Conservation (phyloP, 148 eudicot genomes). For the Pharnaceum exiguum region DNA sequence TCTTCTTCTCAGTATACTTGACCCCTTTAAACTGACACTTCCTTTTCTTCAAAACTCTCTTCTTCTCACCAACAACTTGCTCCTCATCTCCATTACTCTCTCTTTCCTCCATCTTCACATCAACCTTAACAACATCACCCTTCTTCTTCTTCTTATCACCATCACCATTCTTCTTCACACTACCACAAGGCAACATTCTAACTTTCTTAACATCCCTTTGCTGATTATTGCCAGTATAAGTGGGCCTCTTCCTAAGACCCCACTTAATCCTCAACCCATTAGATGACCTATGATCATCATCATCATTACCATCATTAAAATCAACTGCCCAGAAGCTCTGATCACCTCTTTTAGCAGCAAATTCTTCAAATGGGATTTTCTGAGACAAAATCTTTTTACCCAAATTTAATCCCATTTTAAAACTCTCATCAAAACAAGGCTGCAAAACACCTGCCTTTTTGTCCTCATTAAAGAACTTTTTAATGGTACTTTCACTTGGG, state of each 20-base stretch:
- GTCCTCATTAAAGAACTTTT: slow-evolving; percentile 31
- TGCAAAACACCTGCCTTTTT: slow-evolving; percentile 29
- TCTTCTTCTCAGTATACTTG: slow-evolving; percentile 25
- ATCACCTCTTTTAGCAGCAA: slow-evolving; percentile 37
- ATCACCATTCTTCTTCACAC: slow-evolving; percentile 15
- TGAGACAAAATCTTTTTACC: slow-evolving; percentile 46
- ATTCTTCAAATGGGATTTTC: slow-evolving; percentile 48
- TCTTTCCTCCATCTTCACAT: slow-evolving; percentile 19
- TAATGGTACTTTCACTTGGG: slow-evolving; percentile 58
- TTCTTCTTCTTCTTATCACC: too few relatives aligned
- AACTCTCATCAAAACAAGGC: slow-evolving; percentile 62
- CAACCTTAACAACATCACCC: slow-evolving; percentile 4
- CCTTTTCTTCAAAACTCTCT: slow-evolving; percentile 14
- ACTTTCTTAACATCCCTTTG: slow-evolving; percentile 21
- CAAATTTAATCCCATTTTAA: slow-evolving; percentile 41
- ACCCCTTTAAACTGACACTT: slow-evolving; percentile 21
- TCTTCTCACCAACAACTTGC: background rate
- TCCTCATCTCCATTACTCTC: slow-evolving; percentile 15
- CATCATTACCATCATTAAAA: background rate
- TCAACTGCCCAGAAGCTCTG: slow-evolving; percentile 52
- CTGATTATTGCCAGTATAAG: slow-evolving; percentile 36
- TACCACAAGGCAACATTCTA: slow-evolving; percentile 19
- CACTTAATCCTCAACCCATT: slow-evolving; percentile 28
- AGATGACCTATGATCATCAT: slow-evolving; percentile 18
- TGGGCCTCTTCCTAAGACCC: slow-evolving; percentile 53